Base-by-base conservation (phyloP, 1,284 basidiomycete species). In the Sporisorium scitamineum region DNA sequence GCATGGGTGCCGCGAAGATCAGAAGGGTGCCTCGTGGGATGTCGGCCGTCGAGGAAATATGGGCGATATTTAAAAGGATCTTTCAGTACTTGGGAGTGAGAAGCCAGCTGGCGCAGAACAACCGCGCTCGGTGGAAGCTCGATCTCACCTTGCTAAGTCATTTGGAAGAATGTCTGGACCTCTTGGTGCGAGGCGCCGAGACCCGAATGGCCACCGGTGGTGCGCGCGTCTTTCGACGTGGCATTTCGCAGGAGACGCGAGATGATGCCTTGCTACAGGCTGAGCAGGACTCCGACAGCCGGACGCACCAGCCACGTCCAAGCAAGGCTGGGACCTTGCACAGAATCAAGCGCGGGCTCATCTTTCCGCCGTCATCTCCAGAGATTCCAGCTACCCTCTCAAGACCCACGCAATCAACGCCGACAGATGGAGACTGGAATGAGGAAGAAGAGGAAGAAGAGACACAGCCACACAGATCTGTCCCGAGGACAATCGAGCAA, bases 81-180 rank as follows among this genome's bases (percentile, higher is more conserved):
- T 8, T 37, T 4, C 16, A 41, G 29, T 32, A 34, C 24, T 14
- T 44, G 10, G 9, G 16, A 7, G 53, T 57, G 16, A 22, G 55
- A 10, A 20, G 31, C 10, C 24, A 31, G 26, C 8, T 57, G 31
- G 45, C 44, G 4, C 18, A 39, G 9, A 45, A 34, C 2, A 57
- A 51, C 22, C 11, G 5, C 6, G 14, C 9, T 8, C 51, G 56
- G 2, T 11, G 42, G 3, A 53, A n/a, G 0, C 18, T 54, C 37
- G 57, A 66, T 22, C 44, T 37, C 22, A 18, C 8, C 9, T n/a
- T 66, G 1, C 27, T 60, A 5, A 48, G 44, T 16, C 16, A 54
- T 14, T n/a, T 69, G n/a, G 66, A 69, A 16, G n/a, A 20, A 4
- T 37, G 39, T 14, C 44, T 69, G n/a, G 66, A 69, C 14, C 24